Base-by-base conservation (phyloP, 306 rosid genomes). In the Astragalus glycyphyllos region DNA sequence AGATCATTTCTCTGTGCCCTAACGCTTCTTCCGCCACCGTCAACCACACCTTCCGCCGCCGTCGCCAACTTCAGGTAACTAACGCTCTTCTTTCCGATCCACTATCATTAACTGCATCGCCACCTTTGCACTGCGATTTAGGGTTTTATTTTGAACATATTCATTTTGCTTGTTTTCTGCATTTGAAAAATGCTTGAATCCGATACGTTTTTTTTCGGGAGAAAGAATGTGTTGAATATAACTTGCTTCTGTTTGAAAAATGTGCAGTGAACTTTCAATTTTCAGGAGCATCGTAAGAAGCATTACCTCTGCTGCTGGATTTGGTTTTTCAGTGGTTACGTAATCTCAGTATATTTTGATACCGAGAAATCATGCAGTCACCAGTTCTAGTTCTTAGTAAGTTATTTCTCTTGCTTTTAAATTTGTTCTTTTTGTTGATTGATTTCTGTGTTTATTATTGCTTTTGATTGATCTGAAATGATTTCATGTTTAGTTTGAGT, bases 371-470 rank as follows among this genome's bases (percentile, higher is more conserved):
- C 83, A 83, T 83, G 86, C 83, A 83, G 7, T 63, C 86, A 0
- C 78, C 86, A 16, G 86, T 83, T 75, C 45, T 83, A 65, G 86
- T 83, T 67, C 83, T 83, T 48, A 75, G 84, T 80, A 65, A 75
- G 81, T 49, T 70, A 26, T 74, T 47, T 45, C 12, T 58, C 63
- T 58, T 40, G 11, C n/a, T 12, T 23, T 40, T 26, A 9, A 41
- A 11, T 50, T 48, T 26, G 31, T 26, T 34, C 11, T 9, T 15
- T n/a, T 11, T 66, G n/a, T 13, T 23, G 1, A 40, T 16, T 5
- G 4, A 26, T 51, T 57, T 48, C 4, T 1, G 50, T 23, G 48
- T 1, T 32, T 44, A 17, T 15, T 41, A 9, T 38, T 7, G 32
- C 4, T 6, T 34, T 41, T n/a, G 7, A 31, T 66, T 7, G 14